Evolutionary conservation across 1,284 basidiomycete genomes (phyloP).

Genomic region (Trametes polyzona): DNA sequence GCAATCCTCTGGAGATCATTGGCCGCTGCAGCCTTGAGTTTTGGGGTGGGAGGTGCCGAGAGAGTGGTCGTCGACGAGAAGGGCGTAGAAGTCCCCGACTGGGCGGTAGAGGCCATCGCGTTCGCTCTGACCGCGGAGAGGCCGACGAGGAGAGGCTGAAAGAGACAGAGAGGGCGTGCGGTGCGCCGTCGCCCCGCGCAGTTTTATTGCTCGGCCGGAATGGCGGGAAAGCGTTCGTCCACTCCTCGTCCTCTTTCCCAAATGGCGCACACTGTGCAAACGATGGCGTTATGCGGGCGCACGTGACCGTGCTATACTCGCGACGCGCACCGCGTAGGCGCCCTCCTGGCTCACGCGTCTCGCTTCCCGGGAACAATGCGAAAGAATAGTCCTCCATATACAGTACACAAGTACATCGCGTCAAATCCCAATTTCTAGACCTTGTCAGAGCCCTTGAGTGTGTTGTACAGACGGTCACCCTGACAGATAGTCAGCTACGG

Average conservation of each 20-base stretch:
- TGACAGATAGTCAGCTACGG: constrained; percentile 7
- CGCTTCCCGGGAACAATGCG: no score
- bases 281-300: constrained; percentile 25
- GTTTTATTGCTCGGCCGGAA: constrained; percentile 16
- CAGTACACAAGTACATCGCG: background rate
- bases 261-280: constrained; percentile 24
- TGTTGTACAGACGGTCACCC: constrained; percentile 44
- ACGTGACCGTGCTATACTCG: constrained; percentile 24
- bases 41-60: constrained; percentile 36
- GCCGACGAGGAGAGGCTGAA: background rate
- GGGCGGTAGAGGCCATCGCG: constrained; percentile 30
- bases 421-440: background rate
- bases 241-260: background rate
- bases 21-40: constrained; percentile 25
- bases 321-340: constrained; percentile 13
- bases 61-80: constrained; percentile 39
- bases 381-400: background rate
- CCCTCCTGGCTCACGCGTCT: background rate
- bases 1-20: constrained; percentile 27
- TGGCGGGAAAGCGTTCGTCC: constrained; percentile 3
- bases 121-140: constrained; percentile 4
- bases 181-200: background rate
- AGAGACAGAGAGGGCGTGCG: constrained; percentile 1
- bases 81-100: constrained; percentile 36
- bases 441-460: constrained; percentile 30